Evolutionary conservation across 148 eudicot genomes (phyloP), one percentile per base, ranked within the genome.

Genomic region (Camellia granthamiana): DNA sequence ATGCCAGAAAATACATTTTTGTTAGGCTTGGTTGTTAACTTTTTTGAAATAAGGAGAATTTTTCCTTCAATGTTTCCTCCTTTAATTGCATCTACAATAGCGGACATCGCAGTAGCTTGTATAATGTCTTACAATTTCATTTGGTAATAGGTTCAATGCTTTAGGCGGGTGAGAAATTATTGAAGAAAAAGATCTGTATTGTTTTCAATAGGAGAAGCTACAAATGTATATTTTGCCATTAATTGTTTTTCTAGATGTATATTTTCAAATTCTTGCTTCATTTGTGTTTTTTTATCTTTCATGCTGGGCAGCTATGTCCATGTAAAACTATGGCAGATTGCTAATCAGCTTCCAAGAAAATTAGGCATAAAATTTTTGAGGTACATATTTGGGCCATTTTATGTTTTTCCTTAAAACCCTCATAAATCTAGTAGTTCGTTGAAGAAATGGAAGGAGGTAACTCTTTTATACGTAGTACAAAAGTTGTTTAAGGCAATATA

Each of bases 181-280:
- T 9, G 59, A 55, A 55, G 2, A 47, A 47, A 13, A 55, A 55
- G 2, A 7, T 55, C 59, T 55, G 10, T 4, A n/a, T n/a, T 55
- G 7, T 47, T 47, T 47, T 47, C 51, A 47, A 47, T 47, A 2
- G 51, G 59, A 55, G 7, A 55, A 55, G 59, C 59, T 4, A 3
- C 13, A 55, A 9, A 55, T 55, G 59, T 8, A 55, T 55, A 13
- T 9, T 9, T 13, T 55, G 14, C 51, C 6, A 6, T 47, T 47
- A 47, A 3, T 6, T 47, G 51, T 47, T 47, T 47, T 47, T 97
- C 98, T 42, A 84, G 51, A 47, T 47, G 83, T 85, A 93, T 94
- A 76, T 79, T 91, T 42, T n/a, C 81, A 23, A 90, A 13, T 0
- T n/a, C n/a, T n/a, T n/a, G n/a, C n/a, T 47, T 47, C 6, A 2